phyloP scores from a whole-genome alignment of 2,329 filamentous ascomycete genomes.

The Chlorencoelia australis region DNA sequence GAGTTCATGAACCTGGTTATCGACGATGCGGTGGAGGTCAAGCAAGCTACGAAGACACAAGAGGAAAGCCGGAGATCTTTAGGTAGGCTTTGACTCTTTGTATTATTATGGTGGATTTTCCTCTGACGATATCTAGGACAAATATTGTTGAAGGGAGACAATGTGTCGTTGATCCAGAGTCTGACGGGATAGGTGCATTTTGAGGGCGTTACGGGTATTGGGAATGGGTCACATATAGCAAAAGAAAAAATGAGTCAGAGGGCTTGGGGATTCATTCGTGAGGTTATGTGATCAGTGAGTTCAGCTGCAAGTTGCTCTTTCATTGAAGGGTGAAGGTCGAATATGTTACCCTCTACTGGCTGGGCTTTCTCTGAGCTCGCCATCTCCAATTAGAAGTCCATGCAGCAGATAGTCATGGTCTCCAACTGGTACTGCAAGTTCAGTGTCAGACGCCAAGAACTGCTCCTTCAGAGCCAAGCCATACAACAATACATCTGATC shows the following conservation, averaged over 20 bases:
- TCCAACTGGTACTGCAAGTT: conserved; percentile 61
- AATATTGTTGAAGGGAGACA: conserved; percentile 58
- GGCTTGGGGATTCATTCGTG: conserved; percentile 7
- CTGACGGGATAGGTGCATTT: conserved; percentile 24
- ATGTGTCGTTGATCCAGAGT: conserved; percentile 51
- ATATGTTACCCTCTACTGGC: conserved; percentile 10
- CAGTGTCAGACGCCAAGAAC: conserved; percentile 49
- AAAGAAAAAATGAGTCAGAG: conserved; percentile 4
- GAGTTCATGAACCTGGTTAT: conserved; percentile 99
- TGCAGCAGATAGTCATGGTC: conserved; percentile 72
- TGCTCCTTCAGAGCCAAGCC: conserved; percentile 83
- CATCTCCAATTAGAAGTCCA: conserved; percentile 64
- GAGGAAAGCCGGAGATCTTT: conserved; percentile 69
- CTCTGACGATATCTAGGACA: conserved; percentile 37
- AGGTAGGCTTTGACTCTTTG: conserved; percentile 47
- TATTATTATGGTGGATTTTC: background rate
- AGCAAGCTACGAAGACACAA: conserved; percentile 70
- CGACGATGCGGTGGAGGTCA: conserved; percentile 91
- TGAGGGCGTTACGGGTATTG: conserved; percentile 20
- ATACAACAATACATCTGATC: conserved; percentile 51
- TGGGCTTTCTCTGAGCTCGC: conserved; percentile 39
- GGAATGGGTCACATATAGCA: conserved; percentile 16
- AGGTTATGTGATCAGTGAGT: conserved; percentile 9
- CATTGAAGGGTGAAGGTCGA: no score
- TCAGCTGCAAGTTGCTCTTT: conserved; percentile 5